Percentiles rank a stretch among this genome's conserved stretches.
These are phyloP conservation scores for Talaromyces adpressus DNA, from an alignment of 495 filamentous ascomycete species.

Conservation along the genomic window DNA sequence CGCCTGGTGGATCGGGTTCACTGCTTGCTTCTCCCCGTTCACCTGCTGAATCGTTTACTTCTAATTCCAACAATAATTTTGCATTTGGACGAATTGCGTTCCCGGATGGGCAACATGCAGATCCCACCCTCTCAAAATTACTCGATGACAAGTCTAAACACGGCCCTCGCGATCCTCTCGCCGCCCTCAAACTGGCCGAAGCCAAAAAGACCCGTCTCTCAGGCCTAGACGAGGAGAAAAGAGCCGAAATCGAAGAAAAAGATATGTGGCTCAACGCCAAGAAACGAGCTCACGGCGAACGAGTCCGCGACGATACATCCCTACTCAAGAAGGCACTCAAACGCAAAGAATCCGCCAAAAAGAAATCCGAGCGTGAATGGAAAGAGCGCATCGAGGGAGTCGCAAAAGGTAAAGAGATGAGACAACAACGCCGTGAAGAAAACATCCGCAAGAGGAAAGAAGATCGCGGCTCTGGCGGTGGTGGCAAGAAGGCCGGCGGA, in stretches of 20 bases:
- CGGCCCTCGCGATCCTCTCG: slow-evolving; percentile 73
- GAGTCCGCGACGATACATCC: slow-evolving; percentile 80
- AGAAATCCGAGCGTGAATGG: slow-evolving; percentile 87
- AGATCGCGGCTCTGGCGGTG: slow-evolving; percentile 49
- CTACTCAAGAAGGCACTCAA: slow-evolving; percentile 92
- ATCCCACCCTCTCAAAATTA: slow-evolving; percentile 56
- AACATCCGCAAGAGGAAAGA: slow-evolving; percentile 83
- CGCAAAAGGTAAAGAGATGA: slow-evolving; percentile 64
- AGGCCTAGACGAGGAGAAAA: slow-evolving; percentile 67
- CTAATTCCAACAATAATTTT: slow-evolving; percentile 54
- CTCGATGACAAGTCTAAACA: slow-evolving; percentile 55
- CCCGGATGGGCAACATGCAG: slow-evolving; percentile 70
- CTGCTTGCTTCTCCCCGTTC: slow-evolving; percentile 50
- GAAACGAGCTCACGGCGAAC: slow-evolving; percentile 82
- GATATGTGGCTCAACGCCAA: slow-evolving; percentile 89
- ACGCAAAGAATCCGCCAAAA: slow-evolving; percentile 82
- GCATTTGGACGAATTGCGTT: slow-evolving; percentile 84
- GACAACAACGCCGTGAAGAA: slow-evolving; percentile 80
- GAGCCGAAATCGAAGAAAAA: slow-evolving; percentile 81
- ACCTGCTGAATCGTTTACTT: slow-evolving; percentile 32
- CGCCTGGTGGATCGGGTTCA: slow-evolving; percentile 44
- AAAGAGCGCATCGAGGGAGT: slow-evolving; percentile 72
- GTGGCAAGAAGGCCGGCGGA: slow-evolving; percentile 42
- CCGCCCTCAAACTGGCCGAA: slow-evolving; percentile 60
- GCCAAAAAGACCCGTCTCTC: slow-evolving; percentile 68